A percentile compares a stretch with the other conserved stretches of the same genome.
Evolutionary conservation across 805 yeast species (phyloP).

Genomic region (Kregervanrija delftensis): DNA sequence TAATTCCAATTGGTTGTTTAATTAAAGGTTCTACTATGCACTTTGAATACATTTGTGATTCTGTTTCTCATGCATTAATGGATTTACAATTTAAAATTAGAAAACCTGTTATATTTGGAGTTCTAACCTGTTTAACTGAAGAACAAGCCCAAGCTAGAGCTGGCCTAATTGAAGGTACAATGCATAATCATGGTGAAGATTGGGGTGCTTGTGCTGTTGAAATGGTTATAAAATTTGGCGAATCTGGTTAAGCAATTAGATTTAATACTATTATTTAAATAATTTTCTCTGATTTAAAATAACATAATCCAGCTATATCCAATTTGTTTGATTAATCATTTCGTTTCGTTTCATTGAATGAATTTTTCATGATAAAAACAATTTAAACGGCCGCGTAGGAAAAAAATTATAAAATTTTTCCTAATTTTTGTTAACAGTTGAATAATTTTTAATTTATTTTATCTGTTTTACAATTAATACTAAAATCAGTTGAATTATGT

Average conservation of each 20-base stretch:
- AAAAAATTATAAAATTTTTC: too few species aligned
- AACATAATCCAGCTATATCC: too few species aligned
- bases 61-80: slow-evolving; percentile 84
- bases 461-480: too few species aligned
- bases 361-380: too few species aligned
- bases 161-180: slow-evolving; percentile 63
- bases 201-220: slow-evolving; percentile 99
- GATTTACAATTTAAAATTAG: slow-evolving; percentile 59
- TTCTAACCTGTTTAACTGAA: slow-evolving; percentile 87
- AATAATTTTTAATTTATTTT: too few species aligned
- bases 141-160: slow-evolving; percentile 93
- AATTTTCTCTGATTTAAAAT: too few species aligned
- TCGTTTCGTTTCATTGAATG: too few species aligned
- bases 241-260: too few species aligned
- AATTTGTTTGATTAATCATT: too few species aligned
- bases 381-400: too few species aligned
- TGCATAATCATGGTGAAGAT: slow-evolving; percentile 96
- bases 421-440: too few species aligned
- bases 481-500: neutral
- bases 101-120: slow-evolving; percentile 87
- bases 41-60: slow-evolving; percentile 92
- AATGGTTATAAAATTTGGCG: slow-evolving; percentile 44
- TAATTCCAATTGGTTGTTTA: slow-evolving; percentile 89
- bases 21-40: slow-evolving; percentile 98
- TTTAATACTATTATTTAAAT: too few species aligned